Evolutionary conservation across 805 yeast species (phyloP).

Genomic region (Wickerhamomyces sydowiorum): DNA sequence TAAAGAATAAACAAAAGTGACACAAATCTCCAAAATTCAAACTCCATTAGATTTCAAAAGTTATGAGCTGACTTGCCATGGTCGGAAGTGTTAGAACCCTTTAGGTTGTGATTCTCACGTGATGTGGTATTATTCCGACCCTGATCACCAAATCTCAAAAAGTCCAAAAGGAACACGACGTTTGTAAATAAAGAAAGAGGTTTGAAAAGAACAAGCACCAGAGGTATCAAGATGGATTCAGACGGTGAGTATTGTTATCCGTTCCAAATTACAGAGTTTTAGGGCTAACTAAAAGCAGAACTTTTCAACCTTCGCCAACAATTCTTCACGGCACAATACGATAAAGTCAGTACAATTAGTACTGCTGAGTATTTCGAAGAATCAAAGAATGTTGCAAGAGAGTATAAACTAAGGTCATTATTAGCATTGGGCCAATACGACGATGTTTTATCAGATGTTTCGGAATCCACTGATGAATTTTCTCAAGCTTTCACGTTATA

Average conservation of each 20-base stretch:
- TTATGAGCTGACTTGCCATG: background rate
- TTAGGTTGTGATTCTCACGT: too few relatives aligned
- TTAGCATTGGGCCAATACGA: conserved; percentile 23
- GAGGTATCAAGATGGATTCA: background rate
- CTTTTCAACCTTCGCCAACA: conserved; percentile 50
- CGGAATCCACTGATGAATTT: background rate
- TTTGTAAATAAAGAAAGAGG: background rate
- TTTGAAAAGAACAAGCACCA: background rate
- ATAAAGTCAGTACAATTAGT: conserved; percentile 33
- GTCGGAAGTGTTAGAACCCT: background rate
- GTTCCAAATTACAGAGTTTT: conserved; percentile 7
- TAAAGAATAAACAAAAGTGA: too few relatives aligned
- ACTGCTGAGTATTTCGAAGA: conserved; percentile 34
- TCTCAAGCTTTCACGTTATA: conserved; percentile 24
- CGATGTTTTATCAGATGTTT: conserved; percentile 2
- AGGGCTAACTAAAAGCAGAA: conserved; percentile 26
- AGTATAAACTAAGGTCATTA: conserved; percentile 30
- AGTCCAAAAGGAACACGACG: background rate
- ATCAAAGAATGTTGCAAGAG: conserved; percentile 21
- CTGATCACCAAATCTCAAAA: background rate
- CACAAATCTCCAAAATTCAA: too few relatives aligned
- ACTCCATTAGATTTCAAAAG: too few relatives aligned
- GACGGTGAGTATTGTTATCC: background rate
- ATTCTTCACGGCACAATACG: conserved; percentile 55
- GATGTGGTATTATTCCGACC: too few relatives aligned